Base-by-base conservation (phyloP, 768 basidiomycete genomes). In the Asterophora parasitica region DNA sequence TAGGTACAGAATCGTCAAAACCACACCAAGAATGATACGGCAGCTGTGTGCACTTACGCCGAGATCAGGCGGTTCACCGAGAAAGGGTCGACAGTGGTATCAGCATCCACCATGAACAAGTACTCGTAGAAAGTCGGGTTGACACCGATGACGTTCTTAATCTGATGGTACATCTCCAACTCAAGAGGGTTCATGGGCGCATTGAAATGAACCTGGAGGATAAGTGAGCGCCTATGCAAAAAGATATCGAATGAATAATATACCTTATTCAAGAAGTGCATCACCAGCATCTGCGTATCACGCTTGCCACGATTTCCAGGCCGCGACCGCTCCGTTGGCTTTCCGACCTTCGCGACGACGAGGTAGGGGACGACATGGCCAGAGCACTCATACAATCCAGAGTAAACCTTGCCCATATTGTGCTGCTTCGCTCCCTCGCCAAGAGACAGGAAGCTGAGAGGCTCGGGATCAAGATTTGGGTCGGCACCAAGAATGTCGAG, bases 81-180 rank as follows among this genome's bases (percentile, higher is more conserved):
- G 54, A 85, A 70, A 17, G 90, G 85, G 44, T 92, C 83, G 31
- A 95, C 93, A 7, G 87, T 89, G 1, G 96, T 99, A 76, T 96
- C 92, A 53, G 93, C 92, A 67, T 96, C 92, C 34, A 96, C 81
- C 63, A 83, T 92, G 71, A 95, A 88, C 51, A 93, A 56, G 59
- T 94, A 97, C 68, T 98, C 96, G 68, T 98, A 99, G 71, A 98
- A 97, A 0, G 92, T 85, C 2, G 95, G 96, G 67, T 99, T 96
- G 60, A 99, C 92, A 66, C 96, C 96, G 58, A 99, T 97, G 45
- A 98, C 93, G 60, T 99, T 99, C 79, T 97, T 92, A 77, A 98
- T 93, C 67, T 99, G 96, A 64, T 98, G 96, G 62, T 93, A 98
- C 73, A 99, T 95, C 72, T 99, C 96, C 44, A 99, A 70, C 69